Conservation (phyloP, 352 stramenopile genomes). For the Peronospora destructor region DNA sequence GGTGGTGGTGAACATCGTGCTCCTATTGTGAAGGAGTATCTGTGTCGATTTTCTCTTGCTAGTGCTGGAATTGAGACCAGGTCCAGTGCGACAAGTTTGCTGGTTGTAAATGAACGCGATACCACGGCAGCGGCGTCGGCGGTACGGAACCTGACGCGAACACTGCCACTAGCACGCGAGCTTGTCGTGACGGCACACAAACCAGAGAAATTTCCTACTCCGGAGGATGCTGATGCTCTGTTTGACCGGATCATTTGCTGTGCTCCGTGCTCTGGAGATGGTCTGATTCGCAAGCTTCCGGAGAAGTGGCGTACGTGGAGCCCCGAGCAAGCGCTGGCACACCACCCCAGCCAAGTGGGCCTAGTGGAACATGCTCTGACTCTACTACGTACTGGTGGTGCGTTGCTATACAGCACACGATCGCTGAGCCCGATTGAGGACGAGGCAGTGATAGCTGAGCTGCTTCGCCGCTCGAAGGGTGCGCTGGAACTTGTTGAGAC, state of each 20-base stretch:
- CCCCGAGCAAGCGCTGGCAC: conserved; percentile 35
- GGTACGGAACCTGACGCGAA: conserved; percentile 47
- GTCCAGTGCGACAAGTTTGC: conserved; percentile 11
- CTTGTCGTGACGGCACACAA: conserved; percentile 69
- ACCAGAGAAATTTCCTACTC: conserved; percentile 57
- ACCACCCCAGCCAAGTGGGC: conserved; percentile 66
- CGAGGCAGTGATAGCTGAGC: conserved; percentile 74
- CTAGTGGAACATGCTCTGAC: conserved; percentile 66
- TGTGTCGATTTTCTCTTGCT: conserved; percentile 13
- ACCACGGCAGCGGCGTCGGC: conserved; percentile 43
- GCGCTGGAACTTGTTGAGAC: conserved; percentile 61
- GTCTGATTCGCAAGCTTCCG: conserved; percentile 66
- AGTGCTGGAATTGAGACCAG: conserved; percentile 17
- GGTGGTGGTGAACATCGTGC: conserved; percentile 62
- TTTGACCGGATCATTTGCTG: conserved; percentile 79
- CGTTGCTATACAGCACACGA: conserved; percentile 67
- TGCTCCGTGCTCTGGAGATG: conserved; percentile 74
- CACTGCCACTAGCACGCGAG: conserved; percentile 39
- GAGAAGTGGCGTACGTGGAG: conserved; percentile 79
- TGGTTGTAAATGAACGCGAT: conserved; percentile 77
- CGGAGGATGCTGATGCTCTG: conserved; percentile 21
- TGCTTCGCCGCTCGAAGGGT: conserved; percentile 46
- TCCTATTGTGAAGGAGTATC: conserved; percentile 45
- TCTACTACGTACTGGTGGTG: conserved; percentile 43
- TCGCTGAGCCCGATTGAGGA: conserved; percentile 82